Evolutionary conservation across 306 rosid genomes (phyloP).

Genomic region (Bauhinia variegata): DNA sequence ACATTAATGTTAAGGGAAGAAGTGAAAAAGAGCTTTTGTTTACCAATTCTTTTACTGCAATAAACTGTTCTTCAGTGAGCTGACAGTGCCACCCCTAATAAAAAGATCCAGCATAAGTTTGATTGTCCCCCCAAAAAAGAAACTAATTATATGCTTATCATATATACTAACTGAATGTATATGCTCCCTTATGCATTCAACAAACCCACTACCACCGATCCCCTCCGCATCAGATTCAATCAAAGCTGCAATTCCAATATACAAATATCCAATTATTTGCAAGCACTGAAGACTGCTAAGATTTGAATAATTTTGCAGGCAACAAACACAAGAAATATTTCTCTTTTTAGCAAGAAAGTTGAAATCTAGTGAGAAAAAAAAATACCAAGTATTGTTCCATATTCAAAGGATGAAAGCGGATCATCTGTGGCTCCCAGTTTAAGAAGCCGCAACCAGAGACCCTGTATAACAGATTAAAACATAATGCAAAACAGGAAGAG

Average conservation of each 20-base stretch:
- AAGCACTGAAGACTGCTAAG: conserved; percentile 27
- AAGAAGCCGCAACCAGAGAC: conserved; percentile 96
- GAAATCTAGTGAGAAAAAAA: conserved; percentile 29
- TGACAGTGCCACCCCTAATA: conserved; percentile 94
- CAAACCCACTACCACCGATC: conserved; percentile 96
- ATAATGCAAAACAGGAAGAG: neutral
- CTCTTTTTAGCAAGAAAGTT: conserved; percentile 30
- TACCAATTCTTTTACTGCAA: conserved; percentile 99
- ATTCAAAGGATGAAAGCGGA: conserved; percentile 98
- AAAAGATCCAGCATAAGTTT: conserved; percentile 40
- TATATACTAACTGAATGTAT: conserved; percentile 80
- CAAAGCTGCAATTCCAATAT: conserved; percentile 73
- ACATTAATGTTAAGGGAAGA: neutral
- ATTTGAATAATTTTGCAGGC: conserved; percentile 33
- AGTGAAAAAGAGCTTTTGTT: conserved; percentile 27
- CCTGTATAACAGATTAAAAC: conserved; percentile 56
- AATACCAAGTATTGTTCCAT: conserved; percentile 97
- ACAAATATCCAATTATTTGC: conserved; percentile 33
- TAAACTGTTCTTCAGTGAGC: conserved; percentile 95
- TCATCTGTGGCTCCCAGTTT: conserved; percentile 92
- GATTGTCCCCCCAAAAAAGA: conserved; percentile 20
- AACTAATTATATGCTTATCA: conserved; percentile 26
- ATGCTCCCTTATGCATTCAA: conserved; percentile 97
- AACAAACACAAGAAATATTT: conserved; percentile 26
- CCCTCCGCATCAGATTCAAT: conserved; percentile 99